Evolutionary conservation across 2,329 filamentous ascomycete species (phyloP), one percentile per base, ranked within the genome.

Genomic region (Orbilia brochopaga): DNA sequence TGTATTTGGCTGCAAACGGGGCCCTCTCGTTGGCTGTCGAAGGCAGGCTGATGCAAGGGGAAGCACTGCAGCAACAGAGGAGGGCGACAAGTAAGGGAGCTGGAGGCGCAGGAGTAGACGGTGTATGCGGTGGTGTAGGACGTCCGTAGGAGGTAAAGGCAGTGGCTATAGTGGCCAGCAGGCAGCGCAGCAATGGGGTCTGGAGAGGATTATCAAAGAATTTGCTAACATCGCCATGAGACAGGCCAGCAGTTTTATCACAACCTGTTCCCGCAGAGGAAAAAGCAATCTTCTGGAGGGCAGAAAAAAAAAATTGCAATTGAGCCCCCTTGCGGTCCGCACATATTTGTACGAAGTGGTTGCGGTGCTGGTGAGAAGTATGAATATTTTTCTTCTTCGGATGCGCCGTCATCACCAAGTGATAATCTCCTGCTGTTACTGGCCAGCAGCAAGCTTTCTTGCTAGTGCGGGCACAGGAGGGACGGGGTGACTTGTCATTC

Each of bases 221-320:
- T 63, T 53, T 65, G 55, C 60, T 61, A 72, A 72, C 60, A 72
- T 72, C 67, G 44, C 56, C 60, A 72, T 72, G 67, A 72, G 67
- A 72, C 60, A 65, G 60, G 67, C 67, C 67, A 72, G 67, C 67
- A 72, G 55, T 72, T 72, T 72, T 72, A 72, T 72, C 67, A 72
- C 67, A 72, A 65, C 48, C 52, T 32, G 60, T 55, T 72, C 61
- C 50, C 60, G 37, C 50, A 27, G 37, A 57, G 13, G 53, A 57
- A 65, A 72, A 72, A 65, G 67, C 67, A 70, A 70, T 4, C 44
- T 19, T 6, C 15, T 19, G 15, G 44, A 48, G n/a, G 17, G 44
- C 17, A 19, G 8, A 21, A 19, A 32, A 53, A 53, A 53, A 53
- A 53, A 8, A 48, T 48, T 48, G 44, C 17, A 48, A 48, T 23